Percentiles rank a stretch among this genome's conserved stretches.
phyloP scores from a whole-genome alignment of 2,329 filamentous ascomycete species.

The Iodosphaeria phyllophila region DNA sequence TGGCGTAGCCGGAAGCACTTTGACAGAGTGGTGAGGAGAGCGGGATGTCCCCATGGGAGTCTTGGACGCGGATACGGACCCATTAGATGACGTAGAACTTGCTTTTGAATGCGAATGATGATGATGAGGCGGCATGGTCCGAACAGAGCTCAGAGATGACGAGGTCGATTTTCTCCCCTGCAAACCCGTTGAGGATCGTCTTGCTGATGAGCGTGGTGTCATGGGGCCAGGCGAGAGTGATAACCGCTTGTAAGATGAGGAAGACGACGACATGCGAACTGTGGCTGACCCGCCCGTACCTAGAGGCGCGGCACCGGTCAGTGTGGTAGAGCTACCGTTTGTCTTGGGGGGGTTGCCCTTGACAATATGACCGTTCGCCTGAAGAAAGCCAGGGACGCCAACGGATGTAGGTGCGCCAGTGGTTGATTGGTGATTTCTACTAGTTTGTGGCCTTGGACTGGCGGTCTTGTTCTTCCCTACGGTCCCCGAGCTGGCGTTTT shows the following conservation, averaged over 20 bases:
- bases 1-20: slow-evolving; percentile 84
- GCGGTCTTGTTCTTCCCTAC: slow-evolving; percentile 27
- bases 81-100: slow-evolving; percentile 74
- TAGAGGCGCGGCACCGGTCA: slow-evolving; percentile 10
- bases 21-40: slow-evolving; percentile 78
- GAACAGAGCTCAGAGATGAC: slow-evolving; percentile 81
- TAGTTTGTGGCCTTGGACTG: slow-evolving; percentile 40
- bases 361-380: slow-evolving; percentile 28
- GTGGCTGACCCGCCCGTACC: slow-evolving; percentile 12
- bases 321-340: slow-evolving; percentile 8
- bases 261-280: slow-evolving; percentile 18
- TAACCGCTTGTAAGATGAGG: slow-evolving; percentile 47
- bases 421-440: slow-evolving; percentile 29
- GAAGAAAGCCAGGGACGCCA: slow-evolving; percentile 27
- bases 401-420: slow-evolving; percentile 19
- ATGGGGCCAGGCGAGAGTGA: slow-evolving; percentile 75
- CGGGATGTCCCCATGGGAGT: slow-evolving; percentile 44
- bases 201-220: slow-evolving; percentile 72
- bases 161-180: slow-evolving; percentile 90
- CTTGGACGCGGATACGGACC: slow-evolving; percentile 50
- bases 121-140: slow-evolving; percentile 66
- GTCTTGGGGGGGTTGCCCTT: slow-evolving; percentile 12
- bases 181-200: slow-evolving; percentile 66
- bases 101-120: slow-evolving; percentile 84
- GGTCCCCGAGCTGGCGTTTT: slow-evolving; percentile 22